Base-by-base conservation (phyloP, 768 basidiomycete genomes). In the Pulveroboletus frians region DNA sequence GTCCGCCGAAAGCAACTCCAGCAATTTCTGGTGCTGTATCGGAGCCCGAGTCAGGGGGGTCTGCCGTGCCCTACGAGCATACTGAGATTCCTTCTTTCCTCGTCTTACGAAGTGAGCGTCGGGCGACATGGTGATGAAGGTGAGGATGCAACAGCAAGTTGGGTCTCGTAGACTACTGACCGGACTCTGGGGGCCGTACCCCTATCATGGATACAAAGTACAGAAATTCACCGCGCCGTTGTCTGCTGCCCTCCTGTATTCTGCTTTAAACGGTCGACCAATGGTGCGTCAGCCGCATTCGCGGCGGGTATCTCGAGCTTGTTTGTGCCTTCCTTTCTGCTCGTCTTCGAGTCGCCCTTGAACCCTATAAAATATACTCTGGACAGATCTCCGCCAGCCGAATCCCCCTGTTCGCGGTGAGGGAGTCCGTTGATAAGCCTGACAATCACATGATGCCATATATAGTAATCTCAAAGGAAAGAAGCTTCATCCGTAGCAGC, bases 281-380 rank as follows among this genome's bases (percentile, higher is more conserved):
- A 56, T 9, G 78, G 66, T 0, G 87, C 83, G 55, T 93, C 91
- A 0, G 85, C 80, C 1, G 87, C 84, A 57, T 88, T 78, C 4
- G 83, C 84, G n/a, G 91, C 87, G 1, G 85, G 86, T 14, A 94
- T 78, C 59, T 83, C 85, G 42, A 85, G 73, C 62, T 78, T 81
- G 40, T 76, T 77, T 31, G 75, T 75, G n/a, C 70, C 76, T 46
- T 86, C 84, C 53, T 77, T 81, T 55, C 75, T 74, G 15, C 67
- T 64, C 15, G 74, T 72, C 46, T 74, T 71, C 40, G 74, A 71
- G 54, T 89, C 85, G 36, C 90, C 91, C 63, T 82, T 86, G 74
- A 93, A 93, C 17, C 90, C 90, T 37, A 92, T 60, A 59, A 83
- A 93, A 61, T 85, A 93, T 32, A 92, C 66, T 21, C 85, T 71